Base-by-base conservation (phyloP, 1,139 yeast species). In the Suhomyces yuchorum region DNA sequence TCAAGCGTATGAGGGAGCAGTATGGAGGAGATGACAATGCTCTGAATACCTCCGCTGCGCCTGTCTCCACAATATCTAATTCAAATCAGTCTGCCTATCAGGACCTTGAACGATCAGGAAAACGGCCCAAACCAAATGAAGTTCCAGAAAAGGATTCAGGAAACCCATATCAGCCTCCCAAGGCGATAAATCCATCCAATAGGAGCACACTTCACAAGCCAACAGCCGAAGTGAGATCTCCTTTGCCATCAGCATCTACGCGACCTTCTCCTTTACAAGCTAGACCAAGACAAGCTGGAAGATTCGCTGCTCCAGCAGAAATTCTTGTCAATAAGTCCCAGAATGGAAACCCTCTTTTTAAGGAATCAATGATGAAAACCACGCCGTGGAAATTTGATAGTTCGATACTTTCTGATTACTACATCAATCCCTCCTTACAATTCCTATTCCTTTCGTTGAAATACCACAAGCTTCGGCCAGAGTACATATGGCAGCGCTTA, bases 391-490 rank as follows among this genome's bases (percentile, higher is more conserved):
- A 69, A 19, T 73, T 63, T 51, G 73, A 73, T 50, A 60, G 64
- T 15, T 60, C 65, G 9, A 67, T 75, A n/a, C 59, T 75, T 9
- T 71, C 72, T 3, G 93, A 90, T 59, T 86, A 85, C 58, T 77
- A 87, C 47, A 82, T 91, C 11, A 84, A 81, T 44, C 77, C 84
- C 1, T 77, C 79, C 3, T 73, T 90, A 39, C 85, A 89, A 52
- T 82, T 87, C 2, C 65, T 92, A 4, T 91, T 88, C 56, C 72
- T 92, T 18, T 83, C 95, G 5, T 66, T 92, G 45, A 84, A 87
- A 51, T 93, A 92, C 65, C 96, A 91, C 64, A 86, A 87, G 57
- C 70, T 92, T 38, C 92, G 87, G 53, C 96, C 96, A 0, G 97
- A 91, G 61, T 91, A 93, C 59, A 81, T 93, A 3, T 82, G 83